phyloP scores from a whole-genome alignment of 495 filamentous ascomycete genomes.

The Penicillium mononematosum region DNA sequence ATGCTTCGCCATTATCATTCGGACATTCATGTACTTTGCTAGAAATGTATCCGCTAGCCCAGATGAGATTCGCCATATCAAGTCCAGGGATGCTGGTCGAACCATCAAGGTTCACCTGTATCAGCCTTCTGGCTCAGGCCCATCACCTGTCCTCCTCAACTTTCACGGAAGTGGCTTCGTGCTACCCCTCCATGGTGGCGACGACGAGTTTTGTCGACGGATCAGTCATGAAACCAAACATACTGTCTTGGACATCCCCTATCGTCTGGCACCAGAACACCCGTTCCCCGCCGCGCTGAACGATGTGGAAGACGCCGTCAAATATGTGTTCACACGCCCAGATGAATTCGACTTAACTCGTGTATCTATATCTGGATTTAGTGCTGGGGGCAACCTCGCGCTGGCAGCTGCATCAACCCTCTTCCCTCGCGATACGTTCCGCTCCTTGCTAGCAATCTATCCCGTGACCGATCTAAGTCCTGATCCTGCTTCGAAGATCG shows the following conservation, averaged over 20 bases:
- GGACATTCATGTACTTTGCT: neutral
- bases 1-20: slow-evolving; percentile 17
- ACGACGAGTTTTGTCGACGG: slow-evolving; percentile 43
- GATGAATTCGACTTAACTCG: slow-evolving; percentile 36
- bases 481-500: slow-evolving; percentile 21
- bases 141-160: slow-evolving; percentile 45
- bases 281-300: slow-evolving; percentile 75
- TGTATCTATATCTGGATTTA: slow-evolving; percentile 47
- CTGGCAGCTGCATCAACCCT: slow-evolving; percentile 36
- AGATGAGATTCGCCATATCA: slow-evolving; percentile 39
- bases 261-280: slow-evolving; percentile 75
- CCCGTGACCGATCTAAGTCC: slow-evolving; percentile 38
- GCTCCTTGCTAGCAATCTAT: slow-evolving; percentile 43
- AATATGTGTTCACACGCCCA: slow-evolving; percentile 32
- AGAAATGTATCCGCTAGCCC: slow-evolving; percentile 15
- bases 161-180: slow-evolving; percentile 47
- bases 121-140: slow-evolving; percentile 24
- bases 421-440: slow-evolving; percentile 42
- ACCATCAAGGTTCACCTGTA: slow-evolving; percentile 50
- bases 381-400: slow-evolving; percentile 47
- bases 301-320: slow-evolving; percentile 56
- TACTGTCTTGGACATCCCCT: slow-evolving; percentile 57
- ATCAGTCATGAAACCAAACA: slow-evolving; percentile 37
- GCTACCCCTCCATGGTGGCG: slow-evolving; percentile 41
- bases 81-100: slow-evolving; percentile 42